These are phyloP conservation scores for Cucumis hystrix DNA, from an alignment of 306 rosid genomes.

Conservation along the genomic window DNA sequence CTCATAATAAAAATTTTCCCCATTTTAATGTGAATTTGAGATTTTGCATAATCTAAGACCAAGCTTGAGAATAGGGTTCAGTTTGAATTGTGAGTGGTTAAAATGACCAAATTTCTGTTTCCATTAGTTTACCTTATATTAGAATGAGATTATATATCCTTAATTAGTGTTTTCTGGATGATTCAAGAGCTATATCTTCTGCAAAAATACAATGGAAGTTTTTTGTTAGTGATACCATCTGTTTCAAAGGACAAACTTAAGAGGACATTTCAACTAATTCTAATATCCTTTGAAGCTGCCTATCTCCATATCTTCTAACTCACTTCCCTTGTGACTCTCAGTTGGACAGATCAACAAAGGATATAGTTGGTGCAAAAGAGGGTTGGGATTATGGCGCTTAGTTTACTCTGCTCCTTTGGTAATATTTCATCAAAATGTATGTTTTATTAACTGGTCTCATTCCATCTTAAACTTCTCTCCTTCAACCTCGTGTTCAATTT, in stretches of 20 bases:
- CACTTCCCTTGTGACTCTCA: constrained; percentile 16
- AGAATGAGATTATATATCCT: neutral
- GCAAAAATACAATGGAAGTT: neutral
- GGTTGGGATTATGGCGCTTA: constrained; percentile 70
- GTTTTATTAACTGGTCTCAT: no score
- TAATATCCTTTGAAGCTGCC: neutral
- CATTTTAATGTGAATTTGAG: no score
- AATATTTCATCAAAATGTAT: constrained; percentile 10
- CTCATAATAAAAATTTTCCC: no score
- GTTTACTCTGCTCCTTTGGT: constrained; percentile 88
- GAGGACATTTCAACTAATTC: constrained; percentile 1
- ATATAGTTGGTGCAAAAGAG: constrained; percentile 56
- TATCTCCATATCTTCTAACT: neutral
- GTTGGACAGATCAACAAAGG: constrained; percentile 95
- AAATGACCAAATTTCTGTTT: neutral
- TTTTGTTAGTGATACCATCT: neutral
- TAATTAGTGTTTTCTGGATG: neutral
- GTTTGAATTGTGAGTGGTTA: neutral
- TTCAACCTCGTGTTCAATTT: constrained; percentile 5
- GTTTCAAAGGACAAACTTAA: neutral
- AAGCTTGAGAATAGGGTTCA: neutral
- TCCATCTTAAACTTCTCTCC: neutral
- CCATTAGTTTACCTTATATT: neutral
- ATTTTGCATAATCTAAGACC: neutral
- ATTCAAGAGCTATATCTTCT: neutral